These are phyloP conservation scores for Lentinus brumalis DNA, from an alignment of 768 basidiomycete species.

Conservation along the genomic window DNA sequence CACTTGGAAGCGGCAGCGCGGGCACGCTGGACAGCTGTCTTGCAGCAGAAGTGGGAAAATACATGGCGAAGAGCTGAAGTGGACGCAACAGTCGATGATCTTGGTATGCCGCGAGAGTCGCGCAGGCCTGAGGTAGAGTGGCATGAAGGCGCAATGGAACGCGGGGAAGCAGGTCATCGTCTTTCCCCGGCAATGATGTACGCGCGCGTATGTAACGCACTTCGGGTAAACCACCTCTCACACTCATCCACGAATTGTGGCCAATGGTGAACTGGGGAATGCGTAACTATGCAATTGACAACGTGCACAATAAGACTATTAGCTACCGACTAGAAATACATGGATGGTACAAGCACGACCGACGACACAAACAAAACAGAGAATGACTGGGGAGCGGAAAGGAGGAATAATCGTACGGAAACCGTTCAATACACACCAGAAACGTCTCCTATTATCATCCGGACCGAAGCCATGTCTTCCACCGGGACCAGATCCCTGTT, in stretches of 20 bases:
- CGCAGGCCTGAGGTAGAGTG: constrained; percentile 5
- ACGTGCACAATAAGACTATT: neutral
- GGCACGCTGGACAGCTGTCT: constrained; percentile 71
- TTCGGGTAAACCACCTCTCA: neutral
- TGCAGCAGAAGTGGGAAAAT: constrained; percentile 83
- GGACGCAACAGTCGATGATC: neutral
- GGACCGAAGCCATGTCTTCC: constrained; percentile 45
- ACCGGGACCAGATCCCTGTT: constrained; percentile 39
- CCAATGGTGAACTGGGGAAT: neutral
- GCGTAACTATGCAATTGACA: neutral
- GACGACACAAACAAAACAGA: neutral
- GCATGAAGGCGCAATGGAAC: constrained; percentile 6
- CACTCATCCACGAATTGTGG: neutral
- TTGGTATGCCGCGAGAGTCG: constrained; percentile 1
- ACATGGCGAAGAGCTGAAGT: constrained; percentile 56
- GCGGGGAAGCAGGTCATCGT: neutral
- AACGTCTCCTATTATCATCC: constrained; percentile 8
- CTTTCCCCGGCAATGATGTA: neutral
- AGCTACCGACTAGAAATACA: constrained; percentile 23
- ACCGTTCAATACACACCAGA: neutral
- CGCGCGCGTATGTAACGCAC: no score
- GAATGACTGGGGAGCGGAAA: constrained; percentile 8
- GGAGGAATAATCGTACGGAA: neutral
- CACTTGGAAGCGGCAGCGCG: constrained; percentile 70
- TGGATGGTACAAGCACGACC: constrained; percentile 16